phyloP scores from a whole-genome alignment of 2,329 filamentous ascomycete species.

The Trichoderma sp. region DNA sequence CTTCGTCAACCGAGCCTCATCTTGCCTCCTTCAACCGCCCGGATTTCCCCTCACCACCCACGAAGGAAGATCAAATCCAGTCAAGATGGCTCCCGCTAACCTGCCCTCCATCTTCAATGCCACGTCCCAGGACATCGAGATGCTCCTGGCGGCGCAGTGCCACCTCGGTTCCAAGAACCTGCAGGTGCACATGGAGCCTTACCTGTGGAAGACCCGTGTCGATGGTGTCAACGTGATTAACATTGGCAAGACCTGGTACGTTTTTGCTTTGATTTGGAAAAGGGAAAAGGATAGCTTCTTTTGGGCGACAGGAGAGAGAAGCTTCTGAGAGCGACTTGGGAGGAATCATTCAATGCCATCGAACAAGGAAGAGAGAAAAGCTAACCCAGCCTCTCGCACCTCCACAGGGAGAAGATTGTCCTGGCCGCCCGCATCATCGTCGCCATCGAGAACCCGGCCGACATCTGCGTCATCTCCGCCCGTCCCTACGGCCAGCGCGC shows the following conservation, averaged over 20 bases:
- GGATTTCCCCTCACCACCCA: slow-evolving; percentile 37
- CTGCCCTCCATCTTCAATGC: slow-evolving; percentile 95
- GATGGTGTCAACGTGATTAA: slow-evolving; percentile 99
- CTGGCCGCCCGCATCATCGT: slow-evolving; percentile 98
- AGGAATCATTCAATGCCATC: not conserved
- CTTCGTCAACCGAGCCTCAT: slow-evolving; percentile 25
- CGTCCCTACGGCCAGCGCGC: slow-evolving; percentile 99
- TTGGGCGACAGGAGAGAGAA: not conserved
- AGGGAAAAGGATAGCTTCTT: not conserved
- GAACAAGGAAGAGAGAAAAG: not conserved
- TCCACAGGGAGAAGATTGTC: slow-evolving; percentile 94
- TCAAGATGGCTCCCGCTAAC: slow-evolving; percentile 93
- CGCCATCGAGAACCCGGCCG: slow-evolving; percentile 98
- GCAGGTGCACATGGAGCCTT: slow-evolving; percentile 99
- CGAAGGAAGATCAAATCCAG: slow-evolving; percentile 40
- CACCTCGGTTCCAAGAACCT: slow-evolving; percentile 99
- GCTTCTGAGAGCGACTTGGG: not conserved
- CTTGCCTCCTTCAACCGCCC: slow-evolving; percentile 35
- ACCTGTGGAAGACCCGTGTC: slow-evolving; percentile 99
- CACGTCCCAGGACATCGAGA: slow-evolving; percentile 98
- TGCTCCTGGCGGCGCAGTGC: slow-evolving; percentile 94
- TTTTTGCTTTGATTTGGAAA: slow-evolving; percentile 35
- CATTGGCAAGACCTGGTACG: slow-evolving; percentile 99
- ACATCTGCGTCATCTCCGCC: slow-evolving; percentile 98
- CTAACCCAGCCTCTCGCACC: slow-evolving; percentile 25